A percentile compares a stretch with the other conserved stretches of the same genome.
phyloP scores from a whole-genome alignment of 2,329 filamentous ascomycete genomes.

The Phymatotrichopsis omnivora region DNA sequence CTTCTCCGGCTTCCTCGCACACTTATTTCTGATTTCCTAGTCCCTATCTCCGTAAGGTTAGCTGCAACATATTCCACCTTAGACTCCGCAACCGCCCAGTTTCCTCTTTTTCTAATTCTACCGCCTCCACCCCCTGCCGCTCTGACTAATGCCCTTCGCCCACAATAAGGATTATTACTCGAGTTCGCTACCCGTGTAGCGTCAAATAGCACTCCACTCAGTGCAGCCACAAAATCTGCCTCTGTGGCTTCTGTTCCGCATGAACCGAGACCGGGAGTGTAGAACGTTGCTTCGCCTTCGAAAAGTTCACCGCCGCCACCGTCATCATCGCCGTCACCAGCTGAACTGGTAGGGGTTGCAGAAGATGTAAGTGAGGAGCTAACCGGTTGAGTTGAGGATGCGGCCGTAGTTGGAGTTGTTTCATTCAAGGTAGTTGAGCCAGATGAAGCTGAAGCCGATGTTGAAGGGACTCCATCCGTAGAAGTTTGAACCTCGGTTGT shows the following conservation, averaged over 20 bases:
- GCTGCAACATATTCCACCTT: constrained; percentile 3
- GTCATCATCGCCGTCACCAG: constrained; percentile 1
- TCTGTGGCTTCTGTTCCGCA: constrained; percentile 30
- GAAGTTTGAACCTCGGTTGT: background rate
- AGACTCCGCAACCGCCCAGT: too few relatives aligned
- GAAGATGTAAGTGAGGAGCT: constrained; percentile 6
- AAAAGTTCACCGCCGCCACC: constrained; percentile 23
- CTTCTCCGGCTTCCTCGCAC: constrained; percentile 4
- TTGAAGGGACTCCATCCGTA: too few relatives aligned
- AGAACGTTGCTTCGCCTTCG: constrained; percentile 30
- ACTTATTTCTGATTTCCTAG: background rate
- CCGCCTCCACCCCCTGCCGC: constrained; percentile 8
- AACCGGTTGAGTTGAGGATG: constrained; percentile 7
- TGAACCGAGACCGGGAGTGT: constrained; percentile 28
- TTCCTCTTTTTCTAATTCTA: too few relatives aligned
- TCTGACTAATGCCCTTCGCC: constrained; percentile 28
- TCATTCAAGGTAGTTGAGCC: background rate
- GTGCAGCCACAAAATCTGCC: constrained; percentile 28
- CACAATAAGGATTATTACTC: constrained; percentile 31
- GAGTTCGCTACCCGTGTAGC: constrained; percentile 27
- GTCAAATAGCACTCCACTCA: constrained; percentile 29
- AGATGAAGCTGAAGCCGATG: constrained; percentile 2
- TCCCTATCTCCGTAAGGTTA: constrained; percentile 6
- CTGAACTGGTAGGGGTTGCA: constrained; percentile 14
- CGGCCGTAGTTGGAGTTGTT: background rate